Evolutionary conservation across 805 yeast species (phyloP).

Genomic region (Saturnispora saitoi): DNA sequence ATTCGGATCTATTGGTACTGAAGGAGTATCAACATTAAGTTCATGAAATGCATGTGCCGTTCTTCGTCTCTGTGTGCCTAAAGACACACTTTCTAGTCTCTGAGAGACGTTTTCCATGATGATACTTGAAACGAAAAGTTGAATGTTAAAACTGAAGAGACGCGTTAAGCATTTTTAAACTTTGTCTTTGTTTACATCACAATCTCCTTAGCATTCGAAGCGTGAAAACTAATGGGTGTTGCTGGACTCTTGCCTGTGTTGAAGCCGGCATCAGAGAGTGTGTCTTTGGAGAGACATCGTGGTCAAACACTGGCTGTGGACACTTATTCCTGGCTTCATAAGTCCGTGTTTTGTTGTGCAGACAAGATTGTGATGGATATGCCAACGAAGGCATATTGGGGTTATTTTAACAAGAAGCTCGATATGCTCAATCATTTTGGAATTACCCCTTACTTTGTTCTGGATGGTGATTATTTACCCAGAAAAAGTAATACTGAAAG

Average conservation of each 20-base stretch:
- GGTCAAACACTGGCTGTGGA: conserved; percentile 88
- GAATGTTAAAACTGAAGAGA: not conserved
- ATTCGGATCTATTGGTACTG: conserved; percentile 8
- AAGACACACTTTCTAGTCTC: not conserved
- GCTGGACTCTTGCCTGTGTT: conserved; percentile 73
- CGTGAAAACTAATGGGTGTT: conserved; percentile 55
- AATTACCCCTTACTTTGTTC: conserved; percentile 78
- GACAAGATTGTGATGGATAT: conserved; percentile 63
- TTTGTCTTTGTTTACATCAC: conserved; percentile 3
- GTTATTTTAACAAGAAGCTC: conserved; percentile 58
- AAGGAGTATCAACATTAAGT: conserved; percentile 12
- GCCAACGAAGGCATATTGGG: conserved; percentile 67
- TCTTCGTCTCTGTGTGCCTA: conserved; percentile 7
- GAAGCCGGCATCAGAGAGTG: conserved; percentile 60
- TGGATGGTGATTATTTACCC: conserved; percentile 85
- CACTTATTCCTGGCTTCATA: conserved; percentile 94
- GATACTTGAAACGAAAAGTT: not conserved
- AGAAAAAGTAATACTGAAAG: conserved; percentile 67
- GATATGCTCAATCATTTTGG: conserved; percentile 58
- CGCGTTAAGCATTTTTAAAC: not conserved
- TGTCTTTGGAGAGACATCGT: conserved; percentile 48
- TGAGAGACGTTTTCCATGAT: not conserved
- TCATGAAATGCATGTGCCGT: conserved; percentile 24
- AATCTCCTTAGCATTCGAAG: not conserved
- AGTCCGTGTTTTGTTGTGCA: conserved; percentile 76